Percentiles rank a stretch among this genome's conserved stretches.
Conservation (phyloP, 306 rosid species). For the Rosa chinensis region DNA sequence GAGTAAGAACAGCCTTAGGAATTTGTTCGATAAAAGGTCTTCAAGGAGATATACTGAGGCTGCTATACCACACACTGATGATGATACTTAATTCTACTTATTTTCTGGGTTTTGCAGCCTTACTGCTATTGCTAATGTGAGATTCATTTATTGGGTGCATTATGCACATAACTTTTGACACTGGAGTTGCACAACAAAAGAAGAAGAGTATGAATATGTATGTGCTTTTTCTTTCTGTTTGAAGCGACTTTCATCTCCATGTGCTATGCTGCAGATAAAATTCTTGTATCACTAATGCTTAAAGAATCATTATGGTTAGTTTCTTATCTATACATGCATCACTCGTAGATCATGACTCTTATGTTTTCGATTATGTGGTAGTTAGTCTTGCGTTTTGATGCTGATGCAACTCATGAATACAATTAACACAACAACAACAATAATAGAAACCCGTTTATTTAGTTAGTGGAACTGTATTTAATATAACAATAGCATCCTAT, state of each 20-base stretch:
- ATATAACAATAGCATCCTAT: neutral
- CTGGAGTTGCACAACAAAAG: neutral
- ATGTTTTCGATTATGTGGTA: neutral
- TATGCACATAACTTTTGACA: neutral
- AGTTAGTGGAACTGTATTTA: neutral
- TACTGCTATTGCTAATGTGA: neutral
- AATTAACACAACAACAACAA: neutral
- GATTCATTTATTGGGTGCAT: neutral
- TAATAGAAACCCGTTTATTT: neutral
- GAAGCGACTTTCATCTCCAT: neutral
- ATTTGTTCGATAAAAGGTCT: constrained; percentile 53
- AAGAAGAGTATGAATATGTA: neutral
- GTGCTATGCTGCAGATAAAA: neutral
- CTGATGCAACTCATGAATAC: neutral
- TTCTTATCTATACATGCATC: neutral
- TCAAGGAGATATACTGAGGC: constrained; percentile 52
- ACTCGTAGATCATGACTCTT: neutral
- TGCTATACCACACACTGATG: constrained; percentile 18
- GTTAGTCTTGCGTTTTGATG: neutral
- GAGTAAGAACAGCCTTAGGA: constrained; percentile 77
- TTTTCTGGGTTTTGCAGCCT: constrained; percentile 10
- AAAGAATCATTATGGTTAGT: neutral
- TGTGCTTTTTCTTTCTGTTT: neutral
- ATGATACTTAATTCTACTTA: constrained; percentile 23
- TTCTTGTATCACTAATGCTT: neutral